phyloP scores from a whole-genome alignment of 805 yeast genomes.

The Brettanomyces anomalus region DNA sequence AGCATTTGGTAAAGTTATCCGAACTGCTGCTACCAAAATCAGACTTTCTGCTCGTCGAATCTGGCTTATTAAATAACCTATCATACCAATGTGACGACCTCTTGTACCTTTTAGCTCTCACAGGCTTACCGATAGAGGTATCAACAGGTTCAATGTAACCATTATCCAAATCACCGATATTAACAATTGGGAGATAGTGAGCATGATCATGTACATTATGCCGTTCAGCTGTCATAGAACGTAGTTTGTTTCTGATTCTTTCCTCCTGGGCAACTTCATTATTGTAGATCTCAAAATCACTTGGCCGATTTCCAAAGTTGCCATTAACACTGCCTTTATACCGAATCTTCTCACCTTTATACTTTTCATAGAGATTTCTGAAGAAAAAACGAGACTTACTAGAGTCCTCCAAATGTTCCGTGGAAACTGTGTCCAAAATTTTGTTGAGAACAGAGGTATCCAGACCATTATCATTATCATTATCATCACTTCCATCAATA shows the following conservation, averaged over 20 bases:
- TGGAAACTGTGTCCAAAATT: conserved; percentile 11
- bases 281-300: conserved; percentile 25
- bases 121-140: background rate
- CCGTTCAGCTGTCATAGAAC: conserved; percentile 2
- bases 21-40: background rate
- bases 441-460: conserved; percentile 16
- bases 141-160: conserved; percentile 9
- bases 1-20: background rate
- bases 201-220: conserved; percentile 3
- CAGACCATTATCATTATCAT: conserved; percentile 2
- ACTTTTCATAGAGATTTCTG: conserved; percentile 18
- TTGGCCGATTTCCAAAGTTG: conserved; percentile 3
- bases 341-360: conserved; percentile 1
- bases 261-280: conserved; percentile 18
- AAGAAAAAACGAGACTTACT: conserved; percentile 12
- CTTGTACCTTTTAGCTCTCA: background rate
- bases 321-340: too few relatives aligned
- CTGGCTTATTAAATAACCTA: background rate
- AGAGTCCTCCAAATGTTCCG: background rate
- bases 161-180: conserved; percentile 15
- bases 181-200: conserved; percentile 11
- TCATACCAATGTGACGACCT: background rate
- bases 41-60: background rate
- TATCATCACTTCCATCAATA: background rate
- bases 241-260: conserved; percentile 14